These are phyloP conservation scores for Luvunga scandens DNA, from an alignment of 345 rosid species.

Conservation along the genomic window DNA sequence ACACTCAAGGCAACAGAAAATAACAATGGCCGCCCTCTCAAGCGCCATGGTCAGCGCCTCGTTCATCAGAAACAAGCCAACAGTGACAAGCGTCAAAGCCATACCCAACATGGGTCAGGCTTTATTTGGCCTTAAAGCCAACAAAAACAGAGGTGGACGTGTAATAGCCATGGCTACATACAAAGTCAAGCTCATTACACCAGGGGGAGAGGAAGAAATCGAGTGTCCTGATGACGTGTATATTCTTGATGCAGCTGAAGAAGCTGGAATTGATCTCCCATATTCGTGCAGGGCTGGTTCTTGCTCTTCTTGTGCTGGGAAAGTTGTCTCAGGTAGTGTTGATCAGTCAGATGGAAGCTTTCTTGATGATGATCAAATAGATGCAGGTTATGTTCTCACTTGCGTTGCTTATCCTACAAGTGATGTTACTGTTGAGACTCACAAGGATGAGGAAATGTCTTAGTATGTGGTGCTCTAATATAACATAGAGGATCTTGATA, in stretches of 20 bases:
- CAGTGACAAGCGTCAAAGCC: conserved; percentile 42
- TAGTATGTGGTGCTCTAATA: not conserved
- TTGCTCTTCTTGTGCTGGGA: conserved; percentile 88
- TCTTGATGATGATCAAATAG: conserved; percentile 81
- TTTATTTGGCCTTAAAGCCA: conserved; percentile 57
- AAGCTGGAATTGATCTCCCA: conserved; percentile 69
- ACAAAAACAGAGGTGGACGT: conserved; percentile 46
- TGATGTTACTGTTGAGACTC: conserved; percentile 69
- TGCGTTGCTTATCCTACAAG: conserved; percentile 65
- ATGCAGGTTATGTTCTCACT: conserved; percentile 68
- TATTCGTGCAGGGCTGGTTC: conserved; percentile 98
- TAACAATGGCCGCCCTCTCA: conserved; percentile 48
- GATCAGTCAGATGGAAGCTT: conserved; percentile 86
- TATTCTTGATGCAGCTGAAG: conserved; percentile 76
- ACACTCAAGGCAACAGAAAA: conserved; percentile 4
- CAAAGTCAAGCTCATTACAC: conserved; percentile 82
- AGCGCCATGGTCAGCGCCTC: conserved; percentile 61
- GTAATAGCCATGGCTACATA: conserved; percentile 58
- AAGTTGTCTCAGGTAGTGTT: conserved; percentile 41
- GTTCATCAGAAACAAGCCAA: conserved; percentile 47
- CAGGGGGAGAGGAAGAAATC: conserved; percentile 51
- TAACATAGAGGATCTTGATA: no score
- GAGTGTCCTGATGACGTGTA: conserved; percentile 57
- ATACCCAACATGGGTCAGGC: conserved; percentile 42
- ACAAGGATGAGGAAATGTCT: conserved; percentile 81